phyloP scores from a whole-genome alignment of 2,329 filamentous ascomycete genomes.

The Xylogone sp. region DNA sequence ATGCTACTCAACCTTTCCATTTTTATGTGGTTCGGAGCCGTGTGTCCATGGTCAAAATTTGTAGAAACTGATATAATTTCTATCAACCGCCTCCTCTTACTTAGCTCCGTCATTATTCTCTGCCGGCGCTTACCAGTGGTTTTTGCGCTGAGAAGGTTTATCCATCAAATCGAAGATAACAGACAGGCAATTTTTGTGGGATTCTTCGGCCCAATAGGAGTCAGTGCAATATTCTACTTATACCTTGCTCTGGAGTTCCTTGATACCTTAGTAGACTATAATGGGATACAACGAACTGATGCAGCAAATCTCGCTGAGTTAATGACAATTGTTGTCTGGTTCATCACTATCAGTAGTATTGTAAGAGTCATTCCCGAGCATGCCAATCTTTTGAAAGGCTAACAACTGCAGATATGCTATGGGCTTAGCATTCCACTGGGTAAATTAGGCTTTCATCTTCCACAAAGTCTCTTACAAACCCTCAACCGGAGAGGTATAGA shows the following conservation, averaged over 20 bases:
- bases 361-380: constrained; percentile 33
- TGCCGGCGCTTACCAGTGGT: constrained; percentile 73
- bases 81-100: constrained; percentile 65
- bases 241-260: constrained; percentile 75
- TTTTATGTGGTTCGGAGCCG: constrained; percentile 88
- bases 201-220: constrained; percentile 87
- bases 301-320: constrained; percentile 60
- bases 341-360: constrained; percentile 73
- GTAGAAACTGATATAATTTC: constrained; percentile 64
- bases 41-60: constrained; percentile 77
- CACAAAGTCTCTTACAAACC: background rate
- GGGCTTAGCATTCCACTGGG: constrained; percentile 8
- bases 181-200: constrained; percentile 77
- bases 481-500: background rate
- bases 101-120: constrained; percentile 74
- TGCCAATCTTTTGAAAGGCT: background rate
- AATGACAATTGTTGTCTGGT: constrained; percentile 74
- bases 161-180: constrained; percentile 69
- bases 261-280: constrained; percentile 40
- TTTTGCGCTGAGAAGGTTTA: constrained; percentile 63
- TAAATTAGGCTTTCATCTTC: background rate
- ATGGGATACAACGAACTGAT: constrained; percentile 59
- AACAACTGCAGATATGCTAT: constrained; percentile 8
- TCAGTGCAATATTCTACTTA: constrained; percentile 82
- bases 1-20: constrained; percentile 88